A percentile compares a stretch with the other conserved stretches of the same genome.
phyloP scores from a whole-genome alignment of 2,329 filamentous ascomycete species.

The Fusarium compactum region DNA sequence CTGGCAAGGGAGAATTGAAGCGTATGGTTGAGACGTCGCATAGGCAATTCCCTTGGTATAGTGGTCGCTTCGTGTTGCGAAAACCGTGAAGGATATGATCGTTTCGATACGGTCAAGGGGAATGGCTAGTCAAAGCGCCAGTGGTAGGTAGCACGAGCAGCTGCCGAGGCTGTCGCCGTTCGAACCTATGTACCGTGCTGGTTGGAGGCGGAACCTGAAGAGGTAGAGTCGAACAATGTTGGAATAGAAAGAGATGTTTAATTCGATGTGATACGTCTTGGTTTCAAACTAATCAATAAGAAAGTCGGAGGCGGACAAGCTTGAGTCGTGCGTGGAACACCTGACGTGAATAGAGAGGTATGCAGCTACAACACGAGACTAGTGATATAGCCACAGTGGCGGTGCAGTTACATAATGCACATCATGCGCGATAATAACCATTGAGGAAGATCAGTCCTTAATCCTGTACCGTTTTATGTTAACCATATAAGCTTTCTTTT shows the following conservation, averaged over 20 bases:
- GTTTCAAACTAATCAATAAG: slow-evolving; percentile 37
- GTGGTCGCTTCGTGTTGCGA: slow-evolving; percentile 14
- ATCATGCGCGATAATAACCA: slow-evolving; percentile 34
- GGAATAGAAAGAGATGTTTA: slow-evolving; percentile 2
- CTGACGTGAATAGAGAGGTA: slow-evolving; percentile 44
- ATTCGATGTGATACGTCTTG: slow-evolving; percentile 32
- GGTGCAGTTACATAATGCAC: slow-evolving; percentile 50
- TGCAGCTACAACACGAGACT: slow-evolving; percentile 43
- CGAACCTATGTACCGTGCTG: slow-evolving; percentile 12
- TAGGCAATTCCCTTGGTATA: slow-evolving; percentile 33
- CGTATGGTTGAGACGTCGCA: slow-evolving; percentile 41
- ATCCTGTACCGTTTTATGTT: background rate
- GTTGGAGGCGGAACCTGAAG: slow-evolving; percentile 37
- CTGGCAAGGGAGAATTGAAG: slow-evolving; percentile 53
- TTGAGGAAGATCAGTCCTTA: background rate
- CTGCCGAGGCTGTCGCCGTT: slow-evolving; percentile 23
- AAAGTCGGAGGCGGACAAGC: slow-evolving; percentile 36
- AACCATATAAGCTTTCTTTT: background rate
- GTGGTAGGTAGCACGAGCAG: slow-evolving; percentile 20
- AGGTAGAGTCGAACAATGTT: background rate
- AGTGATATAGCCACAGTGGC: slow-evolving; percentile 42
- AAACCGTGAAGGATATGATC: slow-evolving; percentile 4
- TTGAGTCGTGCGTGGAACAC: slow-evolving; percentile 39
- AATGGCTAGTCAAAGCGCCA: slow-evolving; percentile 26
- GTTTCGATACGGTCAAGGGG: slow-evolving; percentile 29